A percentile compares a stretch with the other conserved stretches of the same genome.
Conservation (phyloP, 768 basidiomycete species). For the Collybia mongolica region DNA sequence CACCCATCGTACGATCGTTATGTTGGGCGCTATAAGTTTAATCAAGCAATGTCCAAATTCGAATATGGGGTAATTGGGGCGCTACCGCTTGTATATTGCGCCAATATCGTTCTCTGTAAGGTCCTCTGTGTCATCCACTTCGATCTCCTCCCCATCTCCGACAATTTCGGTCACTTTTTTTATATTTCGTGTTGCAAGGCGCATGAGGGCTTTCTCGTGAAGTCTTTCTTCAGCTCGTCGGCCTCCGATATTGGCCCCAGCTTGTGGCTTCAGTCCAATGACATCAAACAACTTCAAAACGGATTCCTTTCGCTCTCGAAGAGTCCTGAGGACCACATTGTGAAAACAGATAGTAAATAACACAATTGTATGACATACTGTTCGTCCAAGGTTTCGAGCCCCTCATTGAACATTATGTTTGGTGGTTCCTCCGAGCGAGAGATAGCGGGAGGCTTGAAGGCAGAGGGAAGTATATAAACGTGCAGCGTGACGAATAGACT, state of each 20-base stretch:
- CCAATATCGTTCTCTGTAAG: slow-evolving; percentile 79
- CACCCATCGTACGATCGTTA: slow-evolving; percentile 71
- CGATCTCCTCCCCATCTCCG: slow-evolving; percentile 79
- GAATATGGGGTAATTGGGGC: not conserved
- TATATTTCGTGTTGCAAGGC: slow-evolving; percentile 32
- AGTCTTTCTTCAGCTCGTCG: slow-evolving; percentile 31
- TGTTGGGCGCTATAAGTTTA: slow-evolving; percentile 66
- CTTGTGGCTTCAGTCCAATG: slow-evolving; percentile 66
- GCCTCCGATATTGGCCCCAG: slow-evolving; percentile 36
- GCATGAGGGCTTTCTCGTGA: slow-evolving; percentile 40
- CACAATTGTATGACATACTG: slow-evolving; percentile 30
- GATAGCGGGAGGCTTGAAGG: slow-evolving; percentile 55
- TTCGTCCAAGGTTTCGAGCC: slow-evolving; percentile 78
- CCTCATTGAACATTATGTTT: slow-evolving; percentile 62
- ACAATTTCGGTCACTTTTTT: slow-evolving; percentile 66
- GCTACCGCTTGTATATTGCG: slow-evolving; percentile 81
- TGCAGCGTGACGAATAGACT: slow-evolving; percentile 77
- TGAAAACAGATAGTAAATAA: not conserved
- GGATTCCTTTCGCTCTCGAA: slow-evolving; percentile 78
- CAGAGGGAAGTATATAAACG: slow-evolving; percentile 64
- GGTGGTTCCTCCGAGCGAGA: slow-evolving; percentile 28
- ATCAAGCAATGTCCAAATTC: not conserved
- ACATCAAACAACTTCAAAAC: slow-evolving; percentile 72
- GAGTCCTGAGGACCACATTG: slow-evolving; percentile 27
- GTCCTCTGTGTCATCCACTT: slow-evolving; percentile 82